Percentiles rank a stretch among this genome's conserved stretches.
These are phyloP conservation scores for Exidia glandulosa DNA, from an alignment of 768 basidiomycete species.

Conservation along the genomic window DNA sequence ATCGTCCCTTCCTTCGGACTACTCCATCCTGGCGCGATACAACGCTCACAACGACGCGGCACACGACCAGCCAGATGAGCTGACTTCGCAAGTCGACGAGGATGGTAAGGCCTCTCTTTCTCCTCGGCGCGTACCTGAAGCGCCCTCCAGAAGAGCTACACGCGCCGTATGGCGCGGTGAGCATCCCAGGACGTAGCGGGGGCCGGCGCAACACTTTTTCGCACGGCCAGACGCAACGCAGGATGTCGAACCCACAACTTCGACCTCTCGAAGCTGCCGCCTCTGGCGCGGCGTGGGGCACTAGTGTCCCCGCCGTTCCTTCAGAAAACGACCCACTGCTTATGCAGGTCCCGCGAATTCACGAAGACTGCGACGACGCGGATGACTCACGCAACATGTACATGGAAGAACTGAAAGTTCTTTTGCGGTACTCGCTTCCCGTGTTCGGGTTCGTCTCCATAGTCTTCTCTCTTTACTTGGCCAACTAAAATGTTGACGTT, in stretches of 20 bases:
- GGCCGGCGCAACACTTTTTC: neutral
- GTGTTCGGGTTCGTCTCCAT: conserved; percentile 49
- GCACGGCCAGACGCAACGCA: neutral
- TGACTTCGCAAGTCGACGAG: neutral
- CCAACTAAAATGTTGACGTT: neutral
- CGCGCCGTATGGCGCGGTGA: neutral
- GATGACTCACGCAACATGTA: conserved; percentile 11
- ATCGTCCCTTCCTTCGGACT: conserved; percentile 54
- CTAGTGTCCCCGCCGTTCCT: neutral
- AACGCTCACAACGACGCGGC: conserved; percentile 18
- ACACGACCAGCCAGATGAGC: neutral
- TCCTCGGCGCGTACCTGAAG: neutral
- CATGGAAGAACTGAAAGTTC: conserved; percentile 48
- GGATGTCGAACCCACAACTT: neutral
- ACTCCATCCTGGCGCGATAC: conserved; percentile 48
- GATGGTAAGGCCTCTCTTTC: neutral
- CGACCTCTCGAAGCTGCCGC: neutral
- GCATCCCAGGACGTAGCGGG: neutral
- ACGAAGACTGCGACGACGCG: conserved; percentile 35
- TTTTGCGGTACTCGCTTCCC: conserved; percentile 61
- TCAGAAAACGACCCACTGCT: conserved; percentile 32
- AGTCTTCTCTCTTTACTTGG: neutral
- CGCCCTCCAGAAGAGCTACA: neutral
- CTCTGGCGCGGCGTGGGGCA: neutral
- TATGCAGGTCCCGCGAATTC: conserved; percentile 36